A percentile compares a stretch with the other conserved stretches of the same genome.
These are phyloP conservation scores for Aspergillus brasiliensis DNA, from an alignment of 2,329 filamentous ascomycete genomes.

Conservation along the genomic window DNA sequence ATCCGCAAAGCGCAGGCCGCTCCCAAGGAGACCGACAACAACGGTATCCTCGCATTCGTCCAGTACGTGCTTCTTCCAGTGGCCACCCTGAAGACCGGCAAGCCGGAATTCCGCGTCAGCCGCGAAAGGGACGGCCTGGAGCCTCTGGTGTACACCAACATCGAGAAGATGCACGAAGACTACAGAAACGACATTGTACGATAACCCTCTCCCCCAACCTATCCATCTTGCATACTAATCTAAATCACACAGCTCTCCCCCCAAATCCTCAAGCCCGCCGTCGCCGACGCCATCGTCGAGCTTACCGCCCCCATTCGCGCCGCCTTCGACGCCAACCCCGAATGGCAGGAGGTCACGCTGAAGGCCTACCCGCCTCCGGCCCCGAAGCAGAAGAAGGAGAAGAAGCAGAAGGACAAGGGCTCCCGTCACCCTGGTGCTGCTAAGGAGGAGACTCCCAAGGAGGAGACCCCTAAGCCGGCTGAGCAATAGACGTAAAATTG, in stretches of 20 bases:
- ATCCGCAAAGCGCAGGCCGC: conserved; percentile 80
- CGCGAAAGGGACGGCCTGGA: conserved; percentile 64
- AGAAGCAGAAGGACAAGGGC: conserved; percentile 76
- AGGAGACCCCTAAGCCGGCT: background rate
- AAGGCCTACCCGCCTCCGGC: conserved; percentile 79
- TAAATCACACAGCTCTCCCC: conserved; percentile 66
- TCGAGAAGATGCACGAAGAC: conserved; percentile 75
- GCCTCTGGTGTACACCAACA: conserved; percentile 76
- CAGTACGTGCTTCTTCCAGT: conserved; percentile 85
- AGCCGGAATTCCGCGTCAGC: conserved; percentile 68
- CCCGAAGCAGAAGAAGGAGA: conserved; percentile 71
- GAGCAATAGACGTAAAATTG: background rate
- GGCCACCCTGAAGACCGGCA: conserved; percentile 42
- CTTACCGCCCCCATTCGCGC: conserved; percentile 77
- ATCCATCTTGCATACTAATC: conserved; percentile 9
- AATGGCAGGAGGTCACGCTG: conserved; percentile 77
- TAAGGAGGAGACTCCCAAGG: conserved; percentile 31
- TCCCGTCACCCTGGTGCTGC: conserved; percentile 48
- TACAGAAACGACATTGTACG: conserved; percentile 74
- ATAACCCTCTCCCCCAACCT: conserved; percentile 29
- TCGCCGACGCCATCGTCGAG: conserved; percentile 70
- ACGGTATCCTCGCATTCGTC: conserved; percentile 83
- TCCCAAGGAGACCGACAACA: conserved; percentile 76
- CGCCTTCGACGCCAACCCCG: conserved; percentile 68
- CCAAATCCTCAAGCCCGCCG: conserved; percentile 83